Conservation (phyloP, 148 eudicot species). For the Selenicereus undatus region DNA sequence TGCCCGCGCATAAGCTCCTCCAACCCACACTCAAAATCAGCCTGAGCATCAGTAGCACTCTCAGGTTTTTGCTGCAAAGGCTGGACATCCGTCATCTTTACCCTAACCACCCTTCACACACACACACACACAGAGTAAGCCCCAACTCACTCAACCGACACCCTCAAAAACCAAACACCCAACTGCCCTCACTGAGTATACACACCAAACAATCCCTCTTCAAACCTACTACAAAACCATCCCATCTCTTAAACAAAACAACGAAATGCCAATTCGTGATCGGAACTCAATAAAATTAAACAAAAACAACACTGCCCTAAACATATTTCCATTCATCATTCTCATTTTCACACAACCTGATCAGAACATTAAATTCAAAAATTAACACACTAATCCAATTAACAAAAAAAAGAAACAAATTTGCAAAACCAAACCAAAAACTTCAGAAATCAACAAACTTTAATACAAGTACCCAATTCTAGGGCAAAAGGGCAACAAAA, state of each 20-base stretch:
- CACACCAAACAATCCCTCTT: slow-evolving; percentile 16
- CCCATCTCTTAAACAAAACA: slow-evolving; percentile 18
- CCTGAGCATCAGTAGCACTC: slow-evolving; percentile 44
- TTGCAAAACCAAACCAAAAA: neutral
- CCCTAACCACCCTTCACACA: slow-evolving; percentile 1
- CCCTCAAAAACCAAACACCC: slow-evolving; percentile 13
- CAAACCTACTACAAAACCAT: slow-evolving; percentile 25
- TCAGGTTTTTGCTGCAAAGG: slow-evolving; percentile 77
- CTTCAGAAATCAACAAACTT: neutral
- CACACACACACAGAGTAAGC: neutral
- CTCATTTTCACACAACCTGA: slow-evolving; percentile 15
- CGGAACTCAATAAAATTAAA: slow-evolving; percentile 14
- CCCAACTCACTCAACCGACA: slow-evolving; percentile 22
- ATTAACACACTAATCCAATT: neutral
- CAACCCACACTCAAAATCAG: slow-evolving; percentile 73
- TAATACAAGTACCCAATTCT: neutral
- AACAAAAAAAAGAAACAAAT: neutral
- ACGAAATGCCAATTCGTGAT: slow-evolving; percentile 29
- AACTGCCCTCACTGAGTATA: slow-evolving; percentile 13
- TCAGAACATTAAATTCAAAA: slow-evolving; percentile 15
- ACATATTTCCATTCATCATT: slow-evolving; percentile 17
- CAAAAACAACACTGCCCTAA: slow-evolving; percentile 22
- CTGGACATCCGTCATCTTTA: slow-evolving; percentile 58
- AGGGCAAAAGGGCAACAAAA: neutral
- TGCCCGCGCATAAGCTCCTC: slow-evolving; percentile 81